phyloP scores from a whole-genome alignment of 2,329 filamentous ascomycete species.

The Colletotrichum karsti region DNA sequence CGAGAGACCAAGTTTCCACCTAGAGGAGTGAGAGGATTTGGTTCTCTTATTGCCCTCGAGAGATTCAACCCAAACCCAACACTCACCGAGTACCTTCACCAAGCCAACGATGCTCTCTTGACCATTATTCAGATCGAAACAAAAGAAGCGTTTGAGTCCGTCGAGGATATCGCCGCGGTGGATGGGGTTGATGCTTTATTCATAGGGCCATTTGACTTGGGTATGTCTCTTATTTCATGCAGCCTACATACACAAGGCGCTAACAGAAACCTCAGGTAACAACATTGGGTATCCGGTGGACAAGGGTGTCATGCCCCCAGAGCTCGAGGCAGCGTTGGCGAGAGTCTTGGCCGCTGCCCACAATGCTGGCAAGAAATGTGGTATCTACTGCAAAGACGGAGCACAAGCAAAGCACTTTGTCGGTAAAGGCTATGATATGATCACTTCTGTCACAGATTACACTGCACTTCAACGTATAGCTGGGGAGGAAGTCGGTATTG shows the following conservation, averaged over 20 bases:
- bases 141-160: background rate
- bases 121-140: background rate
- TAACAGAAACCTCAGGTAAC: background rate
- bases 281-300: background rate
- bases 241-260: fast-evolving
- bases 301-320: background rate
- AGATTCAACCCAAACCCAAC: background rate
- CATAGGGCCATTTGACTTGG: background rate
- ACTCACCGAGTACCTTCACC: background rate
- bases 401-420: background rate
- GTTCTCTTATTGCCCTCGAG: background rate
- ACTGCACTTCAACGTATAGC: background rate
- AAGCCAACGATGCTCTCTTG: background rate
- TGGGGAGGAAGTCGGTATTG: background rate
- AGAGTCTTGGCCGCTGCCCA: background rate
- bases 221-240: background rate
- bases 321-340: background rate
- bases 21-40: background rate
- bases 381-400: background rate
- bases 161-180: background rate
- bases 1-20: background rate
- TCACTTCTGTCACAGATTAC: background rate
- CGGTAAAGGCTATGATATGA: background rate
- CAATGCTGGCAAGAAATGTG: background rate
- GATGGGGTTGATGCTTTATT: background rate